phyloP scores from a whole-genome alignment of 2,329 filamentous ascomycete genomes.

The Alternaria tenuissima region DNA sequence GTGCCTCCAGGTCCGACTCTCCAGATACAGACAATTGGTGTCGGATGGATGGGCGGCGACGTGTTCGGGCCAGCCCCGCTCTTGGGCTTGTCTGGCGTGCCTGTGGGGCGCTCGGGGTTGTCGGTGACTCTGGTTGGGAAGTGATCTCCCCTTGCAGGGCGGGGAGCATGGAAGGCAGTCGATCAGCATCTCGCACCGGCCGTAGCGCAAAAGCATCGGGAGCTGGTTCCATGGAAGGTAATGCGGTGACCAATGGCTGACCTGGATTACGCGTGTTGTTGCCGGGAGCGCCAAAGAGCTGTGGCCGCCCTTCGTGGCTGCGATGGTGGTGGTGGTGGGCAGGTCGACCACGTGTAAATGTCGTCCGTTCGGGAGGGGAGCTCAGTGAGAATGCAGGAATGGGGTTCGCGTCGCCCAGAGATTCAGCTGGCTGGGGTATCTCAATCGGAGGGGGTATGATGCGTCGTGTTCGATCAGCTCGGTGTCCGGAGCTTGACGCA shows the following conservation, averaged over 20 bases:
- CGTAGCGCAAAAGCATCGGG: constrained; percentile 76
- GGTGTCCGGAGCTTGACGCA: constrained; percentile 47
- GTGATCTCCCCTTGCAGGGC: constrained; percentile 70
- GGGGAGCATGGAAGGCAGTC: constrained; percentile 85
- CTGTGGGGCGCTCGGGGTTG: constrained; percentile 53
- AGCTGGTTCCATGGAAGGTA: constrained; percentile 70
- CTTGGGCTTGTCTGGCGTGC: constrained; percentile 49
- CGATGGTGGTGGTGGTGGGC: constrained; percentile 60
- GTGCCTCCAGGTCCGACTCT: constrained; percentile 81
- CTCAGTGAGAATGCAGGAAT: constrained; percentile 71
- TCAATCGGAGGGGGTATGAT: constrained; percentile 88
- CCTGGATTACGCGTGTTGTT: constrained; percentile 57
- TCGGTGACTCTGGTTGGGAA: constrained; percentile 82
- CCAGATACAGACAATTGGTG: constrained; percentile 88
- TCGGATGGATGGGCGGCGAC: constrained; percentile 82
- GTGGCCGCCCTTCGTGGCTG: constrained; percentile 57
- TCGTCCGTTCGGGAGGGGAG: constrained; percentile 75
- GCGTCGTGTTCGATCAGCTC: constrained; percentile 65
- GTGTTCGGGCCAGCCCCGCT: constrained; percentile 60
- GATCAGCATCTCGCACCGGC: constrained; percentile 84
- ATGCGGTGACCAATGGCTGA: constrained; percentile 73
- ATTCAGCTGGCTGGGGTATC: constrained; percentile 65
- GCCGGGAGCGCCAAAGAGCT: constrained; percentile 39
- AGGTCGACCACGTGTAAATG: constrained; percentile 65
- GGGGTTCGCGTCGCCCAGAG: constrained; percentile 67